Base-by-base conservation (phyloP, 495 filamentous ascomycete species). In the Cercophora scortea region DNA sequence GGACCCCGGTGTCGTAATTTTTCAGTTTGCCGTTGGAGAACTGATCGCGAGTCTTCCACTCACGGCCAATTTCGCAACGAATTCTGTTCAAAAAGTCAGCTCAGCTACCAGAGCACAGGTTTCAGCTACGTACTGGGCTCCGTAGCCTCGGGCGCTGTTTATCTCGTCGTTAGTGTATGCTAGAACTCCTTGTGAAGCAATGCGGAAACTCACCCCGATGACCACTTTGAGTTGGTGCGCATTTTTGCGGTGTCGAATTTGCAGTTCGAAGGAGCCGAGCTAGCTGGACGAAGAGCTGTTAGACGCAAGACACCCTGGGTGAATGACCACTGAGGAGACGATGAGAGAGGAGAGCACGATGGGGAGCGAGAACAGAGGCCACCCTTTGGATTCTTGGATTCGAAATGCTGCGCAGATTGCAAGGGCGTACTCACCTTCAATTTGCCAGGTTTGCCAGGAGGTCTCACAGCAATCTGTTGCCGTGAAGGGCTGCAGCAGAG, bases 11-110 rank as follows among this genome's bases (percentile, higher is more conserved):
- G 17, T 56, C 53, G 71, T 77, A 55, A 35, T 70, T 61, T 0
- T 55, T 49, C 7, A 78, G 59, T 55, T 80, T 72, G 1, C 57
- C 69, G 5, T 77, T 65, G 0, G 79, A 83, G 54, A 68, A 85
- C 0, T 64, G 47, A 4, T 50, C 55, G 6, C 64, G 53, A 1
- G 55, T 32, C 34, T 70, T 76, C 51, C 68, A 61, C 54, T 74
- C 66, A 33, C 70, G 64, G 56, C 79, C 81, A 0, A 58, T 62
- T 11, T 55, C 50, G 63, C 82, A 85, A 41, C 64, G 71, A 53
- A 82, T 64, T 47, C 75, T 80, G 53, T 38, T 42, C 18, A 17
- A 16, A 16, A 18, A 13, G 49, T 42, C 18, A 33, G 40, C 15
- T 8, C 36, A 13, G 8, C 13, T 17, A 12, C 9, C 36, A n/a